Percentiles rank a stretch among this genome's conserved stretches.
Evolutionary conservation across 129 eudicot genomes (phyloP).

Genomic region (Flaveria ramosissima): DNA sequence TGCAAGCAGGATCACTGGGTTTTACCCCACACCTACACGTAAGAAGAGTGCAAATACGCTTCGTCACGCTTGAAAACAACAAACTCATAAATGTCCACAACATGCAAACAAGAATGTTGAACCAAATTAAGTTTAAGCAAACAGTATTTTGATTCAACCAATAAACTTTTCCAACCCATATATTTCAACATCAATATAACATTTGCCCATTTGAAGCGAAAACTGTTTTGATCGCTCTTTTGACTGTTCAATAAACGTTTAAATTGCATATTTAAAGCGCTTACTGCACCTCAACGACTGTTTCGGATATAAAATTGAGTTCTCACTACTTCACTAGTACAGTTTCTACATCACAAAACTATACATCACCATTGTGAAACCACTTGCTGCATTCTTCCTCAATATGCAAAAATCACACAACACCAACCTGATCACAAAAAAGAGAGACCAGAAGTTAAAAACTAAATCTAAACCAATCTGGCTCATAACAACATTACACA

Average conservation of each 20-base stretch:
- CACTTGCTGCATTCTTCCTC: not conserved
- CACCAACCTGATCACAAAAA: not conserved
- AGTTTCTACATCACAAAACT: constrained; percentile 12
- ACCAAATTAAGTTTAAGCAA: too few relatives aligned
- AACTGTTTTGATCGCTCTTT: not conserved
- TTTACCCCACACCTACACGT: too few relatives aligned
- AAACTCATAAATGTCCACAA: too few relatives aligned
- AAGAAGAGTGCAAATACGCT: too few relatives aligned
- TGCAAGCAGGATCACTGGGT: too few relatives aligned
- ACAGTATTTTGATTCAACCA: too few relatives aligned
- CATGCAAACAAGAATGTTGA: too few relatives aligned
- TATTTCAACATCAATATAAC: too few relatives aligned
- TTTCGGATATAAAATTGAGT: not conserved
- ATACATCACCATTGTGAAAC: not conserved
- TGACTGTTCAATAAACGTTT: not conserved
- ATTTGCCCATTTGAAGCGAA: not conserved
- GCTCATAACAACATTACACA: not conserved
- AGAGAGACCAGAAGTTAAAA: not conserved
- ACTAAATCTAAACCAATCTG: not conserved
- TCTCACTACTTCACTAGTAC: not conserved
- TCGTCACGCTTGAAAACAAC: too few relatives aligned
- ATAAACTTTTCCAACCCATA: too few relatives aligned
- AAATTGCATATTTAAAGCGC: not conserved
- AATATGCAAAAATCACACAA: not conserved
- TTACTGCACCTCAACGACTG: not conserved